These are phyloP conservation scores for Coemansia sp. DNA, from an alignment of 192 early-diverging fungal genomes.

Conservation along the genomic window DNA sequence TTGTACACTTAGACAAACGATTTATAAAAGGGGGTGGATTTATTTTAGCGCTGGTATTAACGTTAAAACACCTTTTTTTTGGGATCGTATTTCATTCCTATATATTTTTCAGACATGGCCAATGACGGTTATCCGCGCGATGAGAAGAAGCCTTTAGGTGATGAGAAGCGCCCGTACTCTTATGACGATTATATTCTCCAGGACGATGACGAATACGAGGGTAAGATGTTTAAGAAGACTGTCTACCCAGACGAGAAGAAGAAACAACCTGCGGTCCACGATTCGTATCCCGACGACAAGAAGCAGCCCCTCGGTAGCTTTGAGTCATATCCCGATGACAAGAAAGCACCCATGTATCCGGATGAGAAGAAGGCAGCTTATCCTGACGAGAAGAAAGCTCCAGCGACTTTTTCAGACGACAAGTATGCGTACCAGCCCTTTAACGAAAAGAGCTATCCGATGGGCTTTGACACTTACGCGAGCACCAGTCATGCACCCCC, in stretches of 20 bases:
- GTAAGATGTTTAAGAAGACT: constrained; percentile 4
- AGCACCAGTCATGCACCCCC: constrained; percentile 9
- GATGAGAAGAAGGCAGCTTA: constrained; percentile 12
- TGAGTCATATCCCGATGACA: background rate
- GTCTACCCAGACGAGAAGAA: background rate
- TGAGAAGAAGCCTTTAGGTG: constrained; percentile 14
- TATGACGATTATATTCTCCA: constrained; percentile 3
- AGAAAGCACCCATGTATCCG: background rate
- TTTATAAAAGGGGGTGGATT: background rate
- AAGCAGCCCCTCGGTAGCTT: background rate
- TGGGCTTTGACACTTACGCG: constrained; percentile 10
- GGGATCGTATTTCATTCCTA: background rate
- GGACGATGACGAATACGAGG: constrained; percentile 10
- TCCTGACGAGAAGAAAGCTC: background rate
- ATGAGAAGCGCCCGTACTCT: constrained; percentile 6
- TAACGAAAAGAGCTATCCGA: constrained; percentile 5
- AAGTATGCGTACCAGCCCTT: constrained; percentile 4
- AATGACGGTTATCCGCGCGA: constrained; percentile 4
- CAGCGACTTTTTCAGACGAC: background rate
- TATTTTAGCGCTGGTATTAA: constrained; percentile 3
- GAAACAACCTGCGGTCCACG: background rate
- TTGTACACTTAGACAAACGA: constrained; percentile 13
- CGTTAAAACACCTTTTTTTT: background rate
- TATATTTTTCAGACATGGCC: background rate
- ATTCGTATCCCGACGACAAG: background rate